Conservation (phyloP, 495 filamentous ascomycete species). For the Aspergillus leporis region DNA sequence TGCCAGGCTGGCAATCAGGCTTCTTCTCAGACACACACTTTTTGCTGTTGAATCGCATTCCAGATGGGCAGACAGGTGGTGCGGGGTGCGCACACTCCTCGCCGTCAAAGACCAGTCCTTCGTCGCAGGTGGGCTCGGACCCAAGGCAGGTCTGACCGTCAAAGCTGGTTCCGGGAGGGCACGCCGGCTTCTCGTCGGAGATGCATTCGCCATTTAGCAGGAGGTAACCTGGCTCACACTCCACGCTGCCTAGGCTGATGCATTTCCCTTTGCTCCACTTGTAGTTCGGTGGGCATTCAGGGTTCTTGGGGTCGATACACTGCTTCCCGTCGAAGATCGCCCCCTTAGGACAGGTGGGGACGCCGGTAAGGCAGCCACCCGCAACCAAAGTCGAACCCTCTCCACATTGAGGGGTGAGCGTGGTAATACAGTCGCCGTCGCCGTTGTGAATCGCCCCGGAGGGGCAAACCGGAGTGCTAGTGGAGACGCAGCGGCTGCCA, state of each 20-base stretch:
- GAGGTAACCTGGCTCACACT: slow-evolving; percentile 11
- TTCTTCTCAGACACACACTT: slow-evolving; percentile 7
- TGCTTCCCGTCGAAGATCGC: slow-evolving; percentile 6
- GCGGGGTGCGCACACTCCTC: not conserved
- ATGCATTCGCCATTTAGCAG: slow-evolving; percentile 9
- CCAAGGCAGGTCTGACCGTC: slow-evolving; percentile 9
- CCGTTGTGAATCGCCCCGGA: slow-evolving; percentile 2
- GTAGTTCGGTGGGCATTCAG: not conserved
- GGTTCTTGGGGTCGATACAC: not conserved
- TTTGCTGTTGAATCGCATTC: slow-evolving; percentile 8
- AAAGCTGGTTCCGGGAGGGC: slow-evolving; percentile 5
- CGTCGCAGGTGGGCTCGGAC: slow-evolving; percentile 4
- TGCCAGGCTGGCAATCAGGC: slow-evolving; percentile 7
- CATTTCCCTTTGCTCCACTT: not conserved
- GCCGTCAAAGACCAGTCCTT: slow-evolving; percentile 10
- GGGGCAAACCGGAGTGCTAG: slow-evolving; percentile 5
- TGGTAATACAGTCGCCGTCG: slow-evolving; percentile 5
- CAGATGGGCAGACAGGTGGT: not conserved
- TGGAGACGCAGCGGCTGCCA: slow-evolving; percentile 12
- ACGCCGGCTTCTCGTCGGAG: slow-evolving; percentile 5
- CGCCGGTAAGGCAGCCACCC: slow-evolving; percentile 6
- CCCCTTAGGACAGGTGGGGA: slow-evolving; percentile 1
- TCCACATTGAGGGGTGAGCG: slow-evolving; percentile 1
- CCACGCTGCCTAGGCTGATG: not conserved
- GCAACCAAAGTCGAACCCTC: not conserved